Base-by-base conservation (phyloP, 192 early-diverging fungal species). In the Coemansia erecta region DNA sequence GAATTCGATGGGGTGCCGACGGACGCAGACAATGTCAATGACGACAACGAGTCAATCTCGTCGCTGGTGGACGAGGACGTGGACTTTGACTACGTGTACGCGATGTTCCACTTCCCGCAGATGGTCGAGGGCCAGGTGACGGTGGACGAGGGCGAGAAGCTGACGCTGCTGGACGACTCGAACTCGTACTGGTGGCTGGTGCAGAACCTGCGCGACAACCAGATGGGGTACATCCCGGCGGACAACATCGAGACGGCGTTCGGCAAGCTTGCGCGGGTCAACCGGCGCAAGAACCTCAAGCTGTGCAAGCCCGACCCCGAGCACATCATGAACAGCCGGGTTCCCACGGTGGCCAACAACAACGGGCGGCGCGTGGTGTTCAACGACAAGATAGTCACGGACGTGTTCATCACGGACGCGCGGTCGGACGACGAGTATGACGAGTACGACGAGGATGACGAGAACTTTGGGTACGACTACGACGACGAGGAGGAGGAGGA, bases 141-240 rank as follows among this genome's bases (percentile, higher is more conserved):
- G 14, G 89, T 91, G 18, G 64, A 84, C 18, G 84, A 87, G 50
- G 85, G 86, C 63, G 87, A 91, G 58, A 76, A 83, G 56, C 71
- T 91, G 61, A 85, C 86, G 51, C 78, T 91, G 45, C 60, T 91
- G 37, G 89, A 91, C 64, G 89, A 91, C 68, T 82, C 85, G 39
- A 89, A 91, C 65, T 85, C 82, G 48, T 91, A 89, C 79, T 91
- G 89, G 89, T 82, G 83, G 81, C 72, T 82, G 1, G 81, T 84
- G 12, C 84, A 72, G 83, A 84, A 55, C 68, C 80, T 70, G 76
- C 83, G 70, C 73, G 83, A 56, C 60, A 73, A 68, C 60, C 69
- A 83, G 66, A 86, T 91, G 65, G 89, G 89, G n/a, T 91, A 89
- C 62, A 87, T 91, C 35, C 89, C 89, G 4, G 89, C 89, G 8